These are phyloP conservation scores for Colletotrichum sp. DNA, from an alignment of 2,329 filamentous ascomycete genomes.

Conservation along the genomic window DNA sequence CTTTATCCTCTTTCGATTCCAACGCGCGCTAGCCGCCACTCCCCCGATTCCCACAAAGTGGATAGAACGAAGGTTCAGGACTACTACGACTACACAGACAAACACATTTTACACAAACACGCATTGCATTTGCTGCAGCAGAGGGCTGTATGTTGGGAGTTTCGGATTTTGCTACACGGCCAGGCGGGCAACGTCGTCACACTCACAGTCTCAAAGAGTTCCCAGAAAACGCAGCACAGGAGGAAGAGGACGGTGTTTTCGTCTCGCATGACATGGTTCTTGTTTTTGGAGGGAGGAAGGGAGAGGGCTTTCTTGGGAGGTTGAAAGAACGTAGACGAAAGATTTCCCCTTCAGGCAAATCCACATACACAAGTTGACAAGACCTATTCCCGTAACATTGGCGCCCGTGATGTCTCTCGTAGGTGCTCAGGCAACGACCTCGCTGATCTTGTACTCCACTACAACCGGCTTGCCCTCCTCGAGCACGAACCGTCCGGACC, in stretches of 20 bases:
- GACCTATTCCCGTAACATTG: background rate
- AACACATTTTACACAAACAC: background rate
- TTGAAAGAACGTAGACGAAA: background rate
- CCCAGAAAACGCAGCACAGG: background rate
- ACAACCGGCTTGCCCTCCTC: conserved; percentile 34
- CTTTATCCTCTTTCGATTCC: background rate
- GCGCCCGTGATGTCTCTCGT: background rate
- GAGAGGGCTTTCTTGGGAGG: background rate
- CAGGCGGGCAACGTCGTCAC: conserved; percentile 8
- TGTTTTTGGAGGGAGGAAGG: background rate
- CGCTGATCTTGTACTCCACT: conserved; percentile 49
- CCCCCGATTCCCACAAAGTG: background rate
- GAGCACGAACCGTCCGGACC: conserved; percentile 44
- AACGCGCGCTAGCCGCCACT: background rate
- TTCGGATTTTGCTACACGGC: conserved; percentile 17
- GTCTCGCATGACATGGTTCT: background rate
- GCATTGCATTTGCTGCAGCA: conserved; percentile 21
- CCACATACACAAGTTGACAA: background rate
- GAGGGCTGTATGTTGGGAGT: conserved; percentile 20
- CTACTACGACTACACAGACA: background rate
- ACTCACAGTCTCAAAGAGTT: background rate
- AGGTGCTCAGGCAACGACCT: conserved; percentile 32
- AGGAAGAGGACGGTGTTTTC: background rate
- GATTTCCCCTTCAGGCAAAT: background rate
- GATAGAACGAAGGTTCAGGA: background rate